These are phyloP conservation scores for Hypoxylon sp. DNA, from an alignment of 2,329 filamentous ascomycete species.

Conservation along the genomic window DNA sequence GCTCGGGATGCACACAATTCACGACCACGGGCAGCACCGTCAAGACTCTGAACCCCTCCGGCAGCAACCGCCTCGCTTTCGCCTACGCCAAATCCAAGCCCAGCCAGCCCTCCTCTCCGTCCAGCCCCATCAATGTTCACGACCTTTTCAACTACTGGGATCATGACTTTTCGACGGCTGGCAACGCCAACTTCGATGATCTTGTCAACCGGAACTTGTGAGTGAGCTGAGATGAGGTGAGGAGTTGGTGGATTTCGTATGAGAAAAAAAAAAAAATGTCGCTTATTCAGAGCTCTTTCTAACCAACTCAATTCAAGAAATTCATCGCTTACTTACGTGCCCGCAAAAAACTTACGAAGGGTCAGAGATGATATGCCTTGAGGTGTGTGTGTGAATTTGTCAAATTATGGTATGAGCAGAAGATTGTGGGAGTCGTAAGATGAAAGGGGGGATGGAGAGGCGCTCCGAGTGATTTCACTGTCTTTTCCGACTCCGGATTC, in stretches of 20 bases:
- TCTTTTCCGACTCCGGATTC: slow-evolving; percentile 32
- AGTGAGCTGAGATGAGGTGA: slow-evolving; percentile 25
- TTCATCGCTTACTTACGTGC: slow-evolving; percentile 19
- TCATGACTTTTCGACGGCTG: slow-evolving; percentile 52
- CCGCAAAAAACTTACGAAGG: slow-evolving; percentile 12
- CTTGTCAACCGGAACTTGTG: slow-evolving; percentile 50
- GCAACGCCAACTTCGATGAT: slow-evolving; percentile 49
- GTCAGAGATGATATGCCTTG: neutral
- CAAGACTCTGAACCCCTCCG: slow-evolving; percentile 83
- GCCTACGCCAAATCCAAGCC: slow-evolving; percentile 52
- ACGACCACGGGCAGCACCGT: slow-evolving; percentile 47
- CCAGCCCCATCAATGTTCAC: slow-evolving; percentile 50
- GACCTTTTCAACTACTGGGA: slow-evolving; percentile 54
- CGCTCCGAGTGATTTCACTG: slow-evolving; percentile 26
- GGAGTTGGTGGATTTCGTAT: slow-evolving; percentile 14
- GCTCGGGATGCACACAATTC: slow-evolving; percentile 57
- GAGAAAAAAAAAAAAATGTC: neutral
- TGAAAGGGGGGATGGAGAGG: slow-evolving; percentile 7
- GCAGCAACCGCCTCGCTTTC: slow-evolving; percentile 84
- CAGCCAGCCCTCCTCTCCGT: slow-evolving; percentile 42
- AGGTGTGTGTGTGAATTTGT: neutral
- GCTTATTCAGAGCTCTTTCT: slow-evolving; percentile 29
- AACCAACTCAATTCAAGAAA: slow-evolving; percentile 31
- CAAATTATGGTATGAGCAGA: neutral
- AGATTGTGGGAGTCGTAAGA: neutral